These are phyloP conservation scores for Pisolithus albus DNA, from an alignment of 768 basidiomycete genomes.

Conservation along the genomic window DNA sequence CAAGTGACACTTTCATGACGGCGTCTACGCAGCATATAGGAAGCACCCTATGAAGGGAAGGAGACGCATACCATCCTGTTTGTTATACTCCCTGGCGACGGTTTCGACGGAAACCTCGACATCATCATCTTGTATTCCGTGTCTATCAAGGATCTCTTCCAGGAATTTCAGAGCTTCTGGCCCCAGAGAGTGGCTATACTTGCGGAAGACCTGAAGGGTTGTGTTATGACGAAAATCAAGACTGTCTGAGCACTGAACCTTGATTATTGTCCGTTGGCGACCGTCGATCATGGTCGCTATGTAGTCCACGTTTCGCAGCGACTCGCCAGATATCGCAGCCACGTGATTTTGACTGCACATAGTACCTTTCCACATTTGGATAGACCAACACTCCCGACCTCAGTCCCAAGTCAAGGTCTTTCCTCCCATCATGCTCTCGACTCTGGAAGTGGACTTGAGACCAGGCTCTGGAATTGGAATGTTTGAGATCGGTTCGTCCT, in stretches of 20 bases:
- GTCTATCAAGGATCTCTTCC: conserved; percentile 61
- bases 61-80: conserved; percentile 64
- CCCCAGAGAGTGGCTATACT: conserved; percentile 82
- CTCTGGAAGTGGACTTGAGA: conserved; percentile 66
- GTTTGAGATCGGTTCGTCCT: conserved; percentile 60
- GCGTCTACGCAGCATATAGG: conserved; percentile 46
- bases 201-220: conserved; percentile 65
- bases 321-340: no score
- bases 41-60: not conserved
- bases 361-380: no score
- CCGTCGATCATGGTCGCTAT: conserved; percentile 28
- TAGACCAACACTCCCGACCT: not conserved
- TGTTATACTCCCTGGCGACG: conserved; percentile 81
- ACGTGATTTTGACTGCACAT: no score
- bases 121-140: conserved; percentile 65
- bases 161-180: conserved; percentile 69
- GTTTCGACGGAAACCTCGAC: conserved; percentile 71
- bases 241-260: conserved; percentile 23
- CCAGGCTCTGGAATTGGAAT: conserved; percentile 72
- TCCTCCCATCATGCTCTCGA: conserved; percentile 46
- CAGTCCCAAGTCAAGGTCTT: not conserved
- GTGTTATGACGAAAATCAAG: not conserved
- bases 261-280: conserved; percentile 39
- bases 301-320: not conserved
- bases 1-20: conserved; percentile 71